Evolutionary conservation across 2,329 filamentous ascomycete genomes (phyloP).

Genomic region (Claviceps paspali): DNA sequence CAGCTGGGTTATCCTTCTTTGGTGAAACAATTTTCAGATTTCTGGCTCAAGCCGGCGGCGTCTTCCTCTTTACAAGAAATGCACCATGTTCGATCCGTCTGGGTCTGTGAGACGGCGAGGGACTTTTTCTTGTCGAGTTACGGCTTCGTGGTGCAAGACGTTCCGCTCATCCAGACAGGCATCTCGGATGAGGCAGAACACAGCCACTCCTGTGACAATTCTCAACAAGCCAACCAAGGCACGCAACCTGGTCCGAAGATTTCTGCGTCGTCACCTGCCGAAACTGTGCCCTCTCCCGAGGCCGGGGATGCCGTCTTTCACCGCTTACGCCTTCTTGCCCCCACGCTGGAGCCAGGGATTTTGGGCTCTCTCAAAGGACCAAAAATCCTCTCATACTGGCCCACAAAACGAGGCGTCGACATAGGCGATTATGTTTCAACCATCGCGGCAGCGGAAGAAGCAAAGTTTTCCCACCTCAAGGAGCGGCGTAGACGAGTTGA

Average conservation of each 20-base stretch:
- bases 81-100: constrained; percentile 11
- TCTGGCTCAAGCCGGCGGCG: constrained; percentile 18
- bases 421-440: constrained; percentile 23
- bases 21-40: constrained; percentile 13
- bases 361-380: constrained; percentile 14
- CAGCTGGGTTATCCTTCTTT: constrained; percentile 14
- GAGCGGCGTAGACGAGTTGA: constrained; percentile 19
- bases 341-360: constrained; percentile 14
- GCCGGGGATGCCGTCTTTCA: constrained; percentile 16
- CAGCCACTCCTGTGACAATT: constrained; percentile 6
- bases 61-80: constrained; percentile 12
- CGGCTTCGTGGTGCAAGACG: constrained; percentile 20
- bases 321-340: constrained; percentile 20
- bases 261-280: constrained; percentile 6
- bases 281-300: constrained; percentile 3
- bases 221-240: not conserved
- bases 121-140: constrained; percentile 20
- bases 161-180: constrained; percentile 14
- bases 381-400: constrained; percentile 23
- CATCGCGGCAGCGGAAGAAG: constrained; percentile 20
- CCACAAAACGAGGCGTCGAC: constrained; percentile 20
- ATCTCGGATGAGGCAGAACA: constrained; percentile 5
- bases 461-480: constrained; percentile 19
- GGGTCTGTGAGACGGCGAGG: constrained; percentile 18
- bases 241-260: constrained; percentile 1